Evolutionary conservation across 1,284 basidiomycete genomes (phyloP).

Genomic region (Paramarasmius palmivorus): DNA sequence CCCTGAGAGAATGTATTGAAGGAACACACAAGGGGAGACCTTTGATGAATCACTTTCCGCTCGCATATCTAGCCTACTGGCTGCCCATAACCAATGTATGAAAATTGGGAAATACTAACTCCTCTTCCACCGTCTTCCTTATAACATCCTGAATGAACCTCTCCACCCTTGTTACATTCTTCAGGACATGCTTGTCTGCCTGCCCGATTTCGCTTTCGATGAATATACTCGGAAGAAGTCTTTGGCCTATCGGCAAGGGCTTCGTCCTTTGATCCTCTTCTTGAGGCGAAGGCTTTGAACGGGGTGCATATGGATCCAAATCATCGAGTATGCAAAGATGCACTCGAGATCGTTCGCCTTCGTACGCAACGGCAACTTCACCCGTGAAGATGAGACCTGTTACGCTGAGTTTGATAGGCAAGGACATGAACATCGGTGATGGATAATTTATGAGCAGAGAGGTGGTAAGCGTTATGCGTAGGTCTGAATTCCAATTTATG

Average conservation of each 20-base stretch:
- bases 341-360: slow-evolving; percentile 77
- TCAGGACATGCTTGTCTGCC: slow-evolving; percentile 92
- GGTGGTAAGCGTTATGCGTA: slow-evolving; percentile 85
- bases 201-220: slow-evolving; percentile 98
- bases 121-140: slow-evolving; percentile 91
- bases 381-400: slow-evolving; percentile 87
- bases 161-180: slow-evolving; percentile 97
- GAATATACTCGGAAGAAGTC: slow-evolving; percentile 86
- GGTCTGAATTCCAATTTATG: slow-evolving; percentile 75
- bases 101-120: slow-evolving; percentile 93
- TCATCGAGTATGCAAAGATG: slow-evolving; percentile 91
- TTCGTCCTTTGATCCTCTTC: slow-evolving; percentile 42
- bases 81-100: slow-evolving; percentile 77
- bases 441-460: slow-evolving; percentile 97
- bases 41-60: not conserved
- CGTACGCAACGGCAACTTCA: slow-evolving; percentile 89
- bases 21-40: not conserved
- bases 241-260: slow-evolving; percentile 76
- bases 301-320: slow-evolving; percentile 75
- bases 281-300: slow-evolving; percentile 22
- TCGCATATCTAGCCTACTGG: slow-evolving; percentile 4
- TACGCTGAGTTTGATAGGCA: slow-evolving; percentile 91
- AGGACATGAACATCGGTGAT: slow-evolving; percentile 90
- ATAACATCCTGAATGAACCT: slow-evolving; percentile 94
- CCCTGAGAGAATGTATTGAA: not conserved